Conservation (phyloP, 352 stramenopile species). For the Globisporangium cederbergense region DNA sequence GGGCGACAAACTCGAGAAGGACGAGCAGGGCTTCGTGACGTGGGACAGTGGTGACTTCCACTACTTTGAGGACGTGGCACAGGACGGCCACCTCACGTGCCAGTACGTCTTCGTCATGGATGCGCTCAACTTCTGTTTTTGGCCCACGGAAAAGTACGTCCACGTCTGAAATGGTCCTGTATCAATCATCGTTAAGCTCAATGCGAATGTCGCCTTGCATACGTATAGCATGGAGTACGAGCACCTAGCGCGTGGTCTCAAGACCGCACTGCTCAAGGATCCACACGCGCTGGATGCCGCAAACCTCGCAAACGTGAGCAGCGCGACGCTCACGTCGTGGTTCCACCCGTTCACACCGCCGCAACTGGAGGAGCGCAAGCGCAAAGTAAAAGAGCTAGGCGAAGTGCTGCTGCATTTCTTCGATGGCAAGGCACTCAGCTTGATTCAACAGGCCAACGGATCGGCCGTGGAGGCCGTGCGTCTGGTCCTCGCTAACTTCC, state of each 20-base stretch:
- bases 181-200: background rate
- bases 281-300: slow-evolving; percentile 50
- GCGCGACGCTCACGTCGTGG: slow-evolving; percentile 50
- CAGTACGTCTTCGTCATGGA: slow-evolving; percentile 89
- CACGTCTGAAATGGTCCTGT: background rate
- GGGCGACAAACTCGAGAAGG: slow-evolving; percentile 29
- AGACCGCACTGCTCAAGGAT: slow-evolving; percentile 62
- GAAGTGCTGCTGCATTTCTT: slow-evolving; percentile 48
- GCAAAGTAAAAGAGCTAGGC: slow-evolving; percentile 59
- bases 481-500: slow-evolving; percentile 65
- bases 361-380: slow-evolving; percentile 54
- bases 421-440: slow-evolving; percentile 41
- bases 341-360: slow-evolving; percentile 62
- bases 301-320: slow-evolving; percentile 36
- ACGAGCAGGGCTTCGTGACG: slow-evolving; percentile 43
- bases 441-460: slow-evolving; percentile 43
- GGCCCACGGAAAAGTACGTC: slow-evolving; percentile 61
- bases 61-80: slow-evolving; percentile 71
- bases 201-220: background rate
- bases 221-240: slow-evolving; percentile 82
- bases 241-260: slow-evolving; percentile 71
- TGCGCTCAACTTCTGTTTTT: slow-evolving; percentile 91
- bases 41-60: slow-evolving; percentile 85
- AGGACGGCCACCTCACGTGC: slow-evolving; percentile 67
- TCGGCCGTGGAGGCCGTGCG: slow-evolving; percentile 64